These are phyloP conservation scores for Arthrobotrys musiformis DNA, from an alignment of 2,329 filamentous ascomycete species.

Conservation along the genomic window DNA sequence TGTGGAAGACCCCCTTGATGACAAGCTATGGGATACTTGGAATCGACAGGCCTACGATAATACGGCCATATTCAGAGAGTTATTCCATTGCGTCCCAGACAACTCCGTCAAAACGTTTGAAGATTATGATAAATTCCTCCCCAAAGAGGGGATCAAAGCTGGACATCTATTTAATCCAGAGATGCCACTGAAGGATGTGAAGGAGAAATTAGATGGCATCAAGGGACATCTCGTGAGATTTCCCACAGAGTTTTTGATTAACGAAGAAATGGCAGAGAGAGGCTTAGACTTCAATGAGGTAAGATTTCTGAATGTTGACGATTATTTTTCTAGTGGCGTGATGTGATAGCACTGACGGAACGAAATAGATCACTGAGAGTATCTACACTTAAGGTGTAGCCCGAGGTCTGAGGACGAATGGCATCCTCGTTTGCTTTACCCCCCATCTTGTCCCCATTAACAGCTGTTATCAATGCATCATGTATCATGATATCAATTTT, in stretches of 20 bases:
- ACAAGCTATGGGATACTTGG: slow-evolving; percentile 74
- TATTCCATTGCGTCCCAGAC: slow-evolving; percentile 91
- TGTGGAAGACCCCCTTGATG: slow-evolving; percentile 76
- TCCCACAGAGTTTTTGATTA: slow-evolving; percentile 85
- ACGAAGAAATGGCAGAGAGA: slow-evolving; percentile 88
- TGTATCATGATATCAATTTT: slow-evolving; percentile 9
- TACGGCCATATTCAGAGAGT: slow-evolving; percentile 77
- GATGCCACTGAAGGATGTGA: slow-evolving; percentile 74
- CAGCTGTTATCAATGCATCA: background rate
- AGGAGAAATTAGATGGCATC: slow-evolving; percentile 79
- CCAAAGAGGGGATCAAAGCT: slow-evolving; percentile 75
- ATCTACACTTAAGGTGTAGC: slow-evolving; percentile 32
- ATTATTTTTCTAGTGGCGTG: background rate
- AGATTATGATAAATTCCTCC: slow-evolving; percentile 85
- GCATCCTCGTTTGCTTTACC: background rate
- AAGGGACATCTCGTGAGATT: slow-evolving; percentile 94
- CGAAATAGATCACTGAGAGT: slow-evolving; percentile 50
- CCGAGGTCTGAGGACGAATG: slow-evolving; percentile 18
- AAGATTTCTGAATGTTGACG: background rate
- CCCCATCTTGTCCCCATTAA: background rate
- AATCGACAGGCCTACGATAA: slow-evolving; percentile 75
- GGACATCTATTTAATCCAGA: slow-evolving; percentile 85
- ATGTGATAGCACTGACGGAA: slow-evolving; percentile 2
- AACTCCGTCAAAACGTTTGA: slow-evolving; percentile 89
- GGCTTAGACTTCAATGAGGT: slow-evolving; percentile 51